A percentile compares a stretch with the other conserved stretches of the same genome.
Conservation (phyloP, 2,329 filamentous ascomycete genomes). For the Scleromitrula shiraiana region DNA sequence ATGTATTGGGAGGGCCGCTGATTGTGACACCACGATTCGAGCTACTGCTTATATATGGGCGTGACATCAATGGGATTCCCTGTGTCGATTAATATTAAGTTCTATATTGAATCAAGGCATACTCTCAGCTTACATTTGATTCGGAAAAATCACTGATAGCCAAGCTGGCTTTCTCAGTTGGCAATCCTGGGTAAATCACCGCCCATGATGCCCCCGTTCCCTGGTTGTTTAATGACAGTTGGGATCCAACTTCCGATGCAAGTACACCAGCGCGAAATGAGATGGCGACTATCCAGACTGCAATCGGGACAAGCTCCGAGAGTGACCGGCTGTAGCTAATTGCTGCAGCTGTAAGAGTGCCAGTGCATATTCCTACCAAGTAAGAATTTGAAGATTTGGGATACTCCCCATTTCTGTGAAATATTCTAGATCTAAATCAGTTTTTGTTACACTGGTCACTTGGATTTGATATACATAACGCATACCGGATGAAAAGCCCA, state of each 20-base stretch:
- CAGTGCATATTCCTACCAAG: neutral
- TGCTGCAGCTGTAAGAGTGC: neutral
- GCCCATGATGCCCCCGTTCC: constrained; percentile 28
- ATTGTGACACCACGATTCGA: constrained; percentile 9
- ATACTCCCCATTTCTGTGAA: neutral
- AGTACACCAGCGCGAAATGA: neutral
- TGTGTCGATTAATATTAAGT: neutral
- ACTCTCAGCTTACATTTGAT: neutral
- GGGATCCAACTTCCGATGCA: neutral
- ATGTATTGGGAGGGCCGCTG: constrained; percentile 2
- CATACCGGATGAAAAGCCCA: neutral
- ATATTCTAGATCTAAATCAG: neutral
- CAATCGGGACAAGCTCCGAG: neutral
- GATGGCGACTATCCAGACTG: neutral
- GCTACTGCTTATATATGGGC: constrained; percentile 8
- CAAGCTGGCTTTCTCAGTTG: neutral
- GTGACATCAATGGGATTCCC: neutral
- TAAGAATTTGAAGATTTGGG: neutral
- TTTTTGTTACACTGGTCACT: neutral
- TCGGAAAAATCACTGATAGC: neutral
- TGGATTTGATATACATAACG: neutral
- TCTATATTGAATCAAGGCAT: no score
- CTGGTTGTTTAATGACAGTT: neutral
- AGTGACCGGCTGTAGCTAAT: neutral
- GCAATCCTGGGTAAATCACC: neutral